Conservation (phyloP, 805 yeast species). For the Ogataea ramenticola region DNA sequence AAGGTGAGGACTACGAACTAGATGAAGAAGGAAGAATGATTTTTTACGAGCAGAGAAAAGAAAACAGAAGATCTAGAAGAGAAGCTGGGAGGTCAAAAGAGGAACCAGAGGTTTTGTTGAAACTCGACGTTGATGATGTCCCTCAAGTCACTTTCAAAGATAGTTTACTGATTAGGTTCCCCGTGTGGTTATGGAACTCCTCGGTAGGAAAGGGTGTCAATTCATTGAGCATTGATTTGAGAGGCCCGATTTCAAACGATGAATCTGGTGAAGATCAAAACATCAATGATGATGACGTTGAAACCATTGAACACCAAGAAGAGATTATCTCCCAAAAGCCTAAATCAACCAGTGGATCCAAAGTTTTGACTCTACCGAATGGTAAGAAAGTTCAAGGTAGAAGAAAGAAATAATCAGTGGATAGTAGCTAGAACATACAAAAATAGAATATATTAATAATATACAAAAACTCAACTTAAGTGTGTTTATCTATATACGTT, state of each 20-base stretch:
- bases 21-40: slow-evolving; percentile 13
- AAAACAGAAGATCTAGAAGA: slow-evolving; percentile 12
- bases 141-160: slow-evolving; percentile 43
- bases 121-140: slow-evolving; percentile 41
- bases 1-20: slow-evolving; percentile 15
- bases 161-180: slow-evolving; percentile 34
- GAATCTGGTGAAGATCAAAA: slow-evolving; percentile 1
- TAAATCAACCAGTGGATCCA: background rate
- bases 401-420: background rate
- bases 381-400: slow-evolving; percentile 44
- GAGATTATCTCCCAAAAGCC: background rate
- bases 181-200: slow-evolving; percentile 37
- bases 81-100: slow-evolving; percentile 2
- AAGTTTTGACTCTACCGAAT: slow-evolving; percentile 39
- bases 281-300: background rate
- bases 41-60: slow-evolving; percentile 3
- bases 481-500: too few species aligned
- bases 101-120: slow-evolving; percentile 29
- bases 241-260: background rate
- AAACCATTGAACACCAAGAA: background rate
- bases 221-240: background rate
- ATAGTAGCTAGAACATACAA: too few species aligned
- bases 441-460: too few species aligned
- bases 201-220: slow-evolving; percentile 27
- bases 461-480: too few species aligned